These are phyloP conservation scores for Venturia oleaginea DNA, from an alignment of 2,329 filamentous ascomycete genomes.

Conservation along the genomic window DNA sequence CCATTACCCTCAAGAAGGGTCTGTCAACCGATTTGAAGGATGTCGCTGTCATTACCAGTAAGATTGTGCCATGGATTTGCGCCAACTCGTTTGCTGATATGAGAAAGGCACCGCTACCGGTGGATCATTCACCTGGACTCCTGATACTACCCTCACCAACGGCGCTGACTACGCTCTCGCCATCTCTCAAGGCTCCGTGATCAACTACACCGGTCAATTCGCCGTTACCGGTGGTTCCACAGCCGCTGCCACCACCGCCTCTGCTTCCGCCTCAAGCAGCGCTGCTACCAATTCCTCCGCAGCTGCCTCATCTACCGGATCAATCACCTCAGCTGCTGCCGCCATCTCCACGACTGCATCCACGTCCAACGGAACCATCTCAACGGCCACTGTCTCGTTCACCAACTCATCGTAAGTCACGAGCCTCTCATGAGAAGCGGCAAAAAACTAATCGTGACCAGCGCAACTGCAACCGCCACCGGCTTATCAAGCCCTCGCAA, in stretches of 20 bases:
- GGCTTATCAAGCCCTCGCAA: background rate
- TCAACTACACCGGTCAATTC: constrained; percentile 50
- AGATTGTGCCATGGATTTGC: constrained; percentile 15
- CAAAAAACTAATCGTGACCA: background rate
- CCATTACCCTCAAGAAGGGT: constrained; percentile 49
- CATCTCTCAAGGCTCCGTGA: constrained; percentile 42
- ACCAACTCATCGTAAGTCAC: constrained; percentile 21
- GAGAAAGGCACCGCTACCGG: constrained; percentile 32
- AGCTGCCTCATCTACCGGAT: background rate
- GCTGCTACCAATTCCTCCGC: constrained; percentile 2
- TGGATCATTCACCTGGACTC: constrained; percentile 44
- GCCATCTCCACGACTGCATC: constrained; percentile 15
- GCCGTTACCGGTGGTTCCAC: constrained; percentile 32
- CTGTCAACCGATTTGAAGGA: constrained; percentile 40
- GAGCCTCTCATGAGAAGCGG: constrained; percentile 9
- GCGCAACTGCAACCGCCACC: constrained; percentile 3
- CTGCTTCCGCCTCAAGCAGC: background rate
- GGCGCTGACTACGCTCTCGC: constrained; percentile 49
- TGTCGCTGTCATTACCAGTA: constrained; percentile 41
- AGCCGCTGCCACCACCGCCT: constrained; percentile 19
- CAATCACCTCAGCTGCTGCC: background rate
- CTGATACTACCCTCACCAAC: constrained; percentile 33
- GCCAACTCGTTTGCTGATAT: constrained; percentile 3
- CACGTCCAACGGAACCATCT: constrained; percentile 30
- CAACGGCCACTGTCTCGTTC: constrained; percentile 22